phyloP scores from a whole-genome alignment of 148 eudicot genomes.

The Hydrangea macrophylla region DNA sequence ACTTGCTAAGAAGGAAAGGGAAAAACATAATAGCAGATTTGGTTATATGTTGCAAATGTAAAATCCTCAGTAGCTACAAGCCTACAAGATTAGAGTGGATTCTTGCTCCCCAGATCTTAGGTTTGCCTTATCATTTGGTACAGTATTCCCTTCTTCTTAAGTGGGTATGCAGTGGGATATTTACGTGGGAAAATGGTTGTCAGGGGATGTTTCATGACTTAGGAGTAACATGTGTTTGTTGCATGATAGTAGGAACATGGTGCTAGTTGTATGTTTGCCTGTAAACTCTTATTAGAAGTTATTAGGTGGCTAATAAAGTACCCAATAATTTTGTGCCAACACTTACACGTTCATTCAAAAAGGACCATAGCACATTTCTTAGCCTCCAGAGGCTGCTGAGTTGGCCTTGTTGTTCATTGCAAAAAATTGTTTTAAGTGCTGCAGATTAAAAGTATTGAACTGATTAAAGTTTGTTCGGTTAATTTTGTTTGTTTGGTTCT shows the following conservation, averaged over 20 bases:
- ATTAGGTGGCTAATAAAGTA: too few species aligned
- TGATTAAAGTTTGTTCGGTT: background rate
- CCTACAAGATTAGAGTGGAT: background rate
- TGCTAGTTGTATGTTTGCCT: too few species aligned
- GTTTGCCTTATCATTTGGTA: background rate
- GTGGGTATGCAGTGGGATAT: background rate
- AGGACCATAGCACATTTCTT: too few species aligned
- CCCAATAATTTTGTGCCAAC: too few species aligned
- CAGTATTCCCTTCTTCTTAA: background rate
- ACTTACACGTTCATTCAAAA: too few species aligned
- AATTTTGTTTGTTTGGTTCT: conserved; percentile 13
- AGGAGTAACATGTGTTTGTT: too few species aligned
- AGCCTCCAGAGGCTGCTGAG: background rate
- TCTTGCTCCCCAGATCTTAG: background rate
- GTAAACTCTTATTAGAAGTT: too few species aligned
- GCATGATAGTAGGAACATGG: too few species aligned
- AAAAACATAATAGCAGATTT: background rate
- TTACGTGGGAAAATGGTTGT: background rate
- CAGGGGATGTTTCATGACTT: too few species aligned
- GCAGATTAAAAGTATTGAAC: background rate
- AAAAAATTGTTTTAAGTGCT: conserved; percentile 1
- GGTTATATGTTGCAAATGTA: background rate
- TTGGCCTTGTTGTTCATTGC: background rate
- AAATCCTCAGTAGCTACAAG: background rate
- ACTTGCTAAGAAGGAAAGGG: background rate